These are phyloP conservation scores for Podila epicladia DNA, from an alignment of 192 early-diverging fungal species.

Conservation along the genomic window DNA sequence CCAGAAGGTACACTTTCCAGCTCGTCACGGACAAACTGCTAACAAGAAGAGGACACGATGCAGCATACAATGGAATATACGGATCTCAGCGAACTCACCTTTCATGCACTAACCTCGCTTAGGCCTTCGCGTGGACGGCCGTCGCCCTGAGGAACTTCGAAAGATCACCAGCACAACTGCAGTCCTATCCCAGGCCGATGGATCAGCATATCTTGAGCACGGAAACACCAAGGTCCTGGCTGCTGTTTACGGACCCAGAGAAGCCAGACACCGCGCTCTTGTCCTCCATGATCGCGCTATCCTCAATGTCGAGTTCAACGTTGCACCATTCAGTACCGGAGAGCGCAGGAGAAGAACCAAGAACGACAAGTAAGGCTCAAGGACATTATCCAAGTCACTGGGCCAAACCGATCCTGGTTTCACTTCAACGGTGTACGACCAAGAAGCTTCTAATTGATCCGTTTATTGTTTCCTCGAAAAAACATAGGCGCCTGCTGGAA, in stretches of 20 bases:
- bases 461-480: neutral
- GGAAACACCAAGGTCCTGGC: slow-evolving; percentile 95
- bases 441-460: neutral
- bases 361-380: slow-evolving; percentile 76
- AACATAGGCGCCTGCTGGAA: slow-evolving; percentile 83
- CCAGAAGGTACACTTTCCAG: slow-evolving; percentile 48
- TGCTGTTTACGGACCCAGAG: slow-evolving; percentile 93
- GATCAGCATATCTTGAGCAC: slow-evolving; percentile 94
- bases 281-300: slow-evolving; percentile 76
- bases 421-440: neutral
- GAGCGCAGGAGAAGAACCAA: slow-evolving; percentile 87
- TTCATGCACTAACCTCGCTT: neutral
- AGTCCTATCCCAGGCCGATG: slow-evolving; percentile 87
- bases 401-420: no score
- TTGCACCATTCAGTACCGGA: slow-evolving; percentile 91
- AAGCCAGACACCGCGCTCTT: slow-evolving; percentile 71
- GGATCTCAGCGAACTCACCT: neutral
- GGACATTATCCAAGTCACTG: no score
- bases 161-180: slow-evolving; percentile 83
- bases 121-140: slow-evolving; percentile 95
- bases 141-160: slow-evolving; percentile 88
- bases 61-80: neutral
- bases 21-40: neutral
- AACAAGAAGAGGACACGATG: neutral
- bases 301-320: slow-evolving; percentile 90